Percentiles rank a stretch among this genome's conserved stretches.
Conservation (phyloP, 306 rosid species). For the Acacia acuminata region DNA sequence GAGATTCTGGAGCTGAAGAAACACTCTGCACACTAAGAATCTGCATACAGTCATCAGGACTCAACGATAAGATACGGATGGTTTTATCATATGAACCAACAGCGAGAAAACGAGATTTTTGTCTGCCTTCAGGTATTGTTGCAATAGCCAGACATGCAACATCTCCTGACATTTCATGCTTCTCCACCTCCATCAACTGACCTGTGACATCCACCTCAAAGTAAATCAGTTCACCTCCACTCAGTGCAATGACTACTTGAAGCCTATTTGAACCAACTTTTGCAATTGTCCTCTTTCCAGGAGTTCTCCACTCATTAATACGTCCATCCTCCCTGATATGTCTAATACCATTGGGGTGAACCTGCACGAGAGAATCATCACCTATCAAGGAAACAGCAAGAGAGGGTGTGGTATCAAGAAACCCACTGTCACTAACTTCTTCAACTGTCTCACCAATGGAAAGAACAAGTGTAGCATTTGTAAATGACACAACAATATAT, state of each 20-base stretch:
- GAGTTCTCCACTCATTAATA: conserved; percentile 96
- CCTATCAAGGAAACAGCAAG: conserved; percentile 98
- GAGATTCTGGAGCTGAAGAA: conserved; percentile 93
- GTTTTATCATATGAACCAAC: conserved; percentile 95
- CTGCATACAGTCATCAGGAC: conserved; percentile 97
- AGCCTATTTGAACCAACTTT: conserved; percentile 92
- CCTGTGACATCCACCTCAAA: conserved; percentile 97
- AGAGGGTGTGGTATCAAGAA: conserved; percentile 92
- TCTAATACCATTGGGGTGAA: conserved; percentile 98
- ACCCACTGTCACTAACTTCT: conserved; percentile 97
- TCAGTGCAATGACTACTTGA: conserved; percentile 95
- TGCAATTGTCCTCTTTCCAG: conserved; percentile 91
- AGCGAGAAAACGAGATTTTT: conserved; percentile 91
- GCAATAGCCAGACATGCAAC: conserved; percentile 96
- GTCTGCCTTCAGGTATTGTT: conserved; percentile 94
- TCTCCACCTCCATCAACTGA: conserved; percentile 93
- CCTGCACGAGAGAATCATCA: conserved; percentile 98
- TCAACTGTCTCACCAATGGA: conserved; percentile 98
- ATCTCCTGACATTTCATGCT: conserved; percentile 97
- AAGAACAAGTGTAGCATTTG: conserved; percentile 90
- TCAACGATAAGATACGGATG: conserved; percentile 82
- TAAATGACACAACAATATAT: conserved; percentile 92
- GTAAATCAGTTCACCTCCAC: conserved; percentile 94
- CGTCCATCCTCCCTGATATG: conserved; percentile 99
- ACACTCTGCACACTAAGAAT: conserved; percentile 86